Percentiles rank a stretch among this genome's conserved stretches.
These are phyloP conservation scores for Daldinia sp. DNA, from an alignment of 2,329 filamentous ascomycete species.

Conservation along the genomic window DNA sequence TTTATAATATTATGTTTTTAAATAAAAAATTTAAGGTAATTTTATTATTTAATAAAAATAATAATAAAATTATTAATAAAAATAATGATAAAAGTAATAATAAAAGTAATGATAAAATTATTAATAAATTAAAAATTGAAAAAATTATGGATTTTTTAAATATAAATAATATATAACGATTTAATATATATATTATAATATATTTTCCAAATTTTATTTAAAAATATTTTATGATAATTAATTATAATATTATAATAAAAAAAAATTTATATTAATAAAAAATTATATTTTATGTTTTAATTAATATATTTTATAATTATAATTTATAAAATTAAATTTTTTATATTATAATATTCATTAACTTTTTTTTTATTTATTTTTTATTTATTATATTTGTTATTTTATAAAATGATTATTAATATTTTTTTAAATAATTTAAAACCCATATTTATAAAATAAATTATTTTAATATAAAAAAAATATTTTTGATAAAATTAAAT, in stretches of 20 bases:
- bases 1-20: background rate
- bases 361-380: no score
- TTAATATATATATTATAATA: constrained; percentile 1
- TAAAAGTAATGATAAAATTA: no score
- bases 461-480: background rate
- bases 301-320: background rate
- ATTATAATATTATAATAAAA: background rate
- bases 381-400: no score
- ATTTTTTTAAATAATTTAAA: background rate
- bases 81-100: no score
- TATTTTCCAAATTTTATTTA: background rate
- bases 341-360: no score
- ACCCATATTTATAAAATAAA: background rate
- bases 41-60: background rate
- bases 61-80: no score
- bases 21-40: background rate
- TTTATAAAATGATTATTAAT: background rate
- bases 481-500: background rate
- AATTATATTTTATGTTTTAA: background rate
- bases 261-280: background rate
- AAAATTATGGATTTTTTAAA: no score
- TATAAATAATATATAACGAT: background rate
- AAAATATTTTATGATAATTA: background rate
- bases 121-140: no score
- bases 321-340: background rate